Conservation (phyloP, 2,329 filamentous ascomycete genomes). For the Talaromyces sp. region DNA sequence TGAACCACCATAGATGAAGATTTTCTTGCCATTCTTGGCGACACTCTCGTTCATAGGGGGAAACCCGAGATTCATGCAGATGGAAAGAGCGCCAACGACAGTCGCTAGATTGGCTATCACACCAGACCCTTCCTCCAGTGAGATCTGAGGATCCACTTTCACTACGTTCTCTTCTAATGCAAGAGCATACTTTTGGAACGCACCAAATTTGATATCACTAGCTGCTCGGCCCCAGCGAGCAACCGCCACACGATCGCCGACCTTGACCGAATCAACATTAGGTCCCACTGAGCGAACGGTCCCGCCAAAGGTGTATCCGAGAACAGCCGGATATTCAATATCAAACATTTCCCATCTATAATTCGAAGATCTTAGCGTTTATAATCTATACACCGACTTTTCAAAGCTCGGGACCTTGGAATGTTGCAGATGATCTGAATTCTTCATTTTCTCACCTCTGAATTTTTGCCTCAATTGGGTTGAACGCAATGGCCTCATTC, state of each 20-base stretch:
- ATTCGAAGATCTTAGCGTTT: neutral
- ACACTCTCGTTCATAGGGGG: conserved; percentile 9
- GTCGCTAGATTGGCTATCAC: conserved; percentile 23
- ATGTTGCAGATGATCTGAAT: too few relatives aligned
- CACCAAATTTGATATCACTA: conserved; percentile 18
- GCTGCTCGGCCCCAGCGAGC: conserved; percentile 8
- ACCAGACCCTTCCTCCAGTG: conserved; percentile 10
- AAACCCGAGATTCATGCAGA: conserved; percentile 15
- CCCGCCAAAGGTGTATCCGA: conserved; percentile 20
- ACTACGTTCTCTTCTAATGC: conserved; percentile 6
- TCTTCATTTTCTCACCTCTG: conserved; percentile 14
- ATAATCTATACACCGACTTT: too few relatives aligned
- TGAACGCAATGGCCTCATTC: conserved; percentile 18
- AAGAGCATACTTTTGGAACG: conserved; percentile 23
- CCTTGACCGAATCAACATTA: conserved; percentile 10
- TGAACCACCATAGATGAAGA: conserved; percentile 15
- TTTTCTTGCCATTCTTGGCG: conserved; percentile 5
- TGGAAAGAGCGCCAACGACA: conserved; percentile 16
- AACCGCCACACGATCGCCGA: conserved; percentile 17
- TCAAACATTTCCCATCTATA: neutral
- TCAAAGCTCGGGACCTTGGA: too few relatives aligned
- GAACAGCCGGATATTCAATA: conserved; percentile 16
- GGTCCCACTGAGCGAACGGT: conserved; percentile 17
- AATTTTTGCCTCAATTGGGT: conserved; percentile 21
- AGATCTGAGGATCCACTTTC: conserved; percentile 5